These are phyloP conservation scores for Acacia confusa DNA, from an alignment of 306 rosid genomes.

Conservation along the genomic window DNA sequence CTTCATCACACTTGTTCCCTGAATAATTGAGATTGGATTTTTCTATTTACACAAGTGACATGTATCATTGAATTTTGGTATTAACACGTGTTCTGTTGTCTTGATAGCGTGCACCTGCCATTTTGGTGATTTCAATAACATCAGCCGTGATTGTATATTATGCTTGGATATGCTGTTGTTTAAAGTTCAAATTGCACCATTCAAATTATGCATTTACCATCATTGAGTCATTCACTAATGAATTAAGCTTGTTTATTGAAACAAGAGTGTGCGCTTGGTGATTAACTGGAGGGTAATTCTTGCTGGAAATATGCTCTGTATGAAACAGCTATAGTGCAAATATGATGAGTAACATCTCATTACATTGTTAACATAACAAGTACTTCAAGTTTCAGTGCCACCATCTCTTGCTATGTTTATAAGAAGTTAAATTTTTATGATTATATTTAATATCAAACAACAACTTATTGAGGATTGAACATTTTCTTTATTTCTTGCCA, in stretches of 20 bases:
- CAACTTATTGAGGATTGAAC: slow-evolving; percentile 20
- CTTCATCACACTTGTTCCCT: neutral
- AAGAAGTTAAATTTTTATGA: neutral
- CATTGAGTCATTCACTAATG: neutral
- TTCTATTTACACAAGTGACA: neutral
- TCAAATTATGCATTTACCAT: neutral
- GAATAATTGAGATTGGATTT: neutral
- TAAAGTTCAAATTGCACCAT: neutral
- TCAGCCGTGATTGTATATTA: neutral
- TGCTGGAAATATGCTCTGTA: neutral
- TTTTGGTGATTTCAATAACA: neutral
- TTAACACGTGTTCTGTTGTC: neutral
- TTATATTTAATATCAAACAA: neutral
- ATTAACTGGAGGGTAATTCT: neutral
- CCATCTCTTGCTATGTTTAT: neutral
- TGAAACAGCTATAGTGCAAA: neutral
- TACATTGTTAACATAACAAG: neutral
- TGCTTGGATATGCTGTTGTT: neutral
- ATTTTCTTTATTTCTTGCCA: slow-evolving; percentile 23
- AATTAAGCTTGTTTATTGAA: neutral
- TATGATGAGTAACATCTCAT: neutral
- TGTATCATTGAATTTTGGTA: neutral
- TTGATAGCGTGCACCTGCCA: neutral
- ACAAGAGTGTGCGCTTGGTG: neutral
- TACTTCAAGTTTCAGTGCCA: neutral